Conservation (phyloP, 768 basidiomycete genomes). For the Amanita rubescens region DNA sequence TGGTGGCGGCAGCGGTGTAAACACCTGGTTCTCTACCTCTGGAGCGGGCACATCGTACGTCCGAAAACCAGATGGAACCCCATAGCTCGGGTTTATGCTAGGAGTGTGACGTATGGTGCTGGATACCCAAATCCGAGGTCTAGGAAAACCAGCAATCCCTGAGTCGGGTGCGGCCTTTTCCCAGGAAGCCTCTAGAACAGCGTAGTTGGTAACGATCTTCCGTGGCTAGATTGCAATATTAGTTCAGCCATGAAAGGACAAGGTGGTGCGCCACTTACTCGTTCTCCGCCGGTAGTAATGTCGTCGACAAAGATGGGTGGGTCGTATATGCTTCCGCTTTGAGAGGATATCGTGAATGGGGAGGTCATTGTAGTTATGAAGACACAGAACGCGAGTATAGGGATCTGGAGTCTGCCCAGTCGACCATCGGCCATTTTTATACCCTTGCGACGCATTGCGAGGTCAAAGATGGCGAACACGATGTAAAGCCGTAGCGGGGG, state of each 20-base stretch:
- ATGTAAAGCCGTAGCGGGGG: background rate
- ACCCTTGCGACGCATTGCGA: background rate
- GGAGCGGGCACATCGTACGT: background rate
- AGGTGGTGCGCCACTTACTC: background rate
- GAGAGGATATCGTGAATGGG: background rate
- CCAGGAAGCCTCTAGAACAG: background rate
- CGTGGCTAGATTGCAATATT: background rate
- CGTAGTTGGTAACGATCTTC: constrained; percentile 1
- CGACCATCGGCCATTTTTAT: background rate
- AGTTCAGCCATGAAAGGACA: background rate
- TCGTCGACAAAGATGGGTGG: background rate
- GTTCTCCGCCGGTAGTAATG: background rate
- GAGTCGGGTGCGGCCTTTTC: background rate
- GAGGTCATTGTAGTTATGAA: background rate
- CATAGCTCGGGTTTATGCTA: no score
- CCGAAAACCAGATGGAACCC: background rate
- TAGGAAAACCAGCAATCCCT: background rate
- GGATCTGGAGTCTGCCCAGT: background rate
- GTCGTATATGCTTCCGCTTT: background rate
- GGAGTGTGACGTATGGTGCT: background rate
- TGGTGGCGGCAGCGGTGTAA: background rate
- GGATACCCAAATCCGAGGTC: background rate
- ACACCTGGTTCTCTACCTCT: background rate
- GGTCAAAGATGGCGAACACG: background rate
- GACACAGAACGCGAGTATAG: background rate